phyloP scores from a whole-genome alignment of 1,139 yeast species.

The Taphrina pruni region DNA sequence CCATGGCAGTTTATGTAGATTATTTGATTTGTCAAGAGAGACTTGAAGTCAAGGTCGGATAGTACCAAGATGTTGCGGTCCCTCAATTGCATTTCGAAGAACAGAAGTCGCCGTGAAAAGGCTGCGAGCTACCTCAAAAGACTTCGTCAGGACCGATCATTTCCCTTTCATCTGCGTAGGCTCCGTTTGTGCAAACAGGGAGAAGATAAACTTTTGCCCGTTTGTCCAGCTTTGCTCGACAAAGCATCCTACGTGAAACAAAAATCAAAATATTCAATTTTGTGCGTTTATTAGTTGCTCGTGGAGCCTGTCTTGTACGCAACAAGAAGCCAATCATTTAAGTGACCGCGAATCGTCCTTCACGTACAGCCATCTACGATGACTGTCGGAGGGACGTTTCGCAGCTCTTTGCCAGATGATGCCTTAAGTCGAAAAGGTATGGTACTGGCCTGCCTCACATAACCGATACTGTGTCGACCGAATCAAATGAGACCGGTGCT shows the following conservation, averaged over 20 bases:
- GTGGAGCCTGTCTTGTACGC: too few species aligned
- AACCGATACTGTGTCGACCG: too few species aligned
- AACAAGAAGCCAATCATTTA: too few species aligned
- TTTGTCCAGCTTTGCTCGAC: conserved; percentile 29
- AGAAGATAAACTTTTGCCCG: not conserved
- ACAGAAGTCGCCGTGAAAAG: conserved; percentile 7
- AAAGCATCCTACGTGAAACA: conserved; percentile 17
- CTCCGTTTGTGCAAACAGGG: conserved; percentile 30
- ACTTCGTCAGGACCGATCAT: conserved; percentile 8
- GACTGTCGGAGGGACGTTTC: not conserved
- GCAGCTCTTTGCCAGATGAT: too few species aligned
- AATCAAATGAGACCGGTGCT: too few species aligned
- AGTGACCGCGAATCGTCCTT: not conserved
- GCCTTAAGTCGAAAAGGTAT: too few species aligned
- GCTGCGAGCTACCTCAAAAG: not conserved
- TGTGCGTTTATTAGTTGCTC: too few species aligned
- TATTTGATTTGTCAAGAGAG: too few species aligned
- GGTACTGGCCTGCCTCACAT: too few species aligned
- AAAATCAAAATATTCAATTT: too few species aligned
- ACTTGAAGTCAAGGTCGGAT: not conserved
- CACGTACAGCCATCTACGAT: not conserved
- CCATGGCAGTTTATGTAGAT: too few species aligned
- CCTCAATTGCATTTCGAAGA: not conserved
- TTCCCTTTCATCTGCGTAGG: conserved; percentile 7
- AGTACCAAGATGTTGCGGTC: not conserved